phyloP scores from a whole-genome alignment of 768 basidiomycete species.

The Termitomyces sp. region DNA sequence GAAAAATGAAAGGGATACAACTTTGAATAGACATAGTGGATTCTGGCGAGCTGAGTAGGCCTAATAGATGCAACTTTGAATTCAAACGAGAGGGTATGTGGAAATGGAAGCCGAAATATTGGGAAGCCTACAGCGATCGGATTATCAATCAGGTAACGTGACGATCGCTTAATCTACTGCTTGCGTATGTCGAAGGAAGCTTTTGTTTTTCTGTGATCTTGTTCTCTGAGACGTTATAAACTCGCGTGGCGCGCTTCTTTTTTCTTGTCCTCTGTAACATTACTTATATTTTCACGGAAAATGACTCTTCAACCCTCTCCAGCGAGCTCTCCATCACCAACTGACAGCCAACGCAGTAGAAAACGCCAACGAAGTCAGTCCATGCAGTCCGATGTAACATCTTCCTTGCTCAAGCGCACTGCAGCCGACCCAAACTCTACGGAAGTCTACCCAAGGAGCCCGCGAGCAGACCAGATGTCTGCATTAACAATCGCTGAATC shows the following conservation, averaged over 20 bases:
- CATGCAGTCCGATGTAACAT: slow-evolving; percentile 66
- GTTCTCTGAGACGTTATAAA: slow-evolving; percentile 2
- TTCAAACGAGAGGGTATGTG: neutral
- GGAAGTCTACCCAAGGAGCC: slow-evolving; percentile 32
- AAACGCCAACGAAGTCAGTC: slow-evolving; percentile 75
- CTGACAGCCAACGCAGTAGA: slow-evolving; percentile 37
- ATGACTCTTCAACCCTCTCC: slow-evolving; percentile 47
- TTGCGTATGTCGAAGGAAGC: slow-evolving; percentile 4
- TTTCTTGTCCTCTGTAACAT: slow-evolving; percentile 5
- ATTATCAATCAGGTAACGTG: slow-evolving; percentile 9
- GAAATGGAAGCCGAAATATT: neutral
- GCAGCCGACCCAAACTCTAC: slow-evolving; percentile 59
- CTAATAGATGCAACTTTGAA: neutral
- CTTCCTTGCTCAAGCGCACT: slow-evolving; percentile 75
- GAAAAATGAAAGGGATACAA: slow-evolving; percentile 8
- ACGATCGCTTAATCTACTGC: neutral
- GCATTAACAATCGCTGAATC: slow-evolving; percentile 37
- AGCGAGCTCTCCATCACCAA: slow-evolving; percentile 37
- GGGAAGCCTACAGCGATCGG: neutral
- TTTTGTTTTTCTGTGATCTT: slow-evolving; percentile 13
- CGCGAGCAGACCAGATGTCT: slow-evolving; percentile 35
- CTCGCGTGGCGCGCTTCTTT: slow-evolving; percentile 9
- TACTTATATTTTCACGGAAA: slow-evolving; percentile 3
- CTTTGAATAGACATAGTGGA: slow-evolving; percentile 34
- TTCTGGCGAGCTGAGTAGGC: slow-evolving; percentile 7